Base-by-base conservation (phyloP, 192 early-diverging fungal genomes). In the Umbelopsis ramanniana region DNA sequence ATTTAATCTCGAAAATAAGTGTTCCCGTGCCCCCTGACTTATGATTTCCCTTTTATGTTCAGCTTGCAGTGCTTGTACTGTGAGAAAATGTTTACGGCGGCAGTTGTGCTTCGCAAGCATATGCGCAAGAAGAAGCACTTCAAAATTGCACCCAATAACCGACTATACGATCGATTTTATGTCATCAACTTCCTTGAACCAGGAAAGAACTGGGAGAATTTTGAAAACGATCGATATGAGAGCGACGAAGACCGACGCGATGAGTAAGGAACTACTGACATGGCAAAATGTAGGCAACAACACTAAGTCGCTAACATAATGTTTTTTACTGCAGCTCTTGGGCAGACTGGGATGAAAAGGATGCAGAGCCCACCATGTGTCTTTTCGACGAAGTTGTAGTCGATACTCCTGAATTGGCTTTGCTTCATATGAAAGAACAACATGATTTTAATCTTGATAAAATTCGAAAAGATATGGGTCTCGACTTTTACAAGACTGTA, bases 121-220 rank as follows among this genome's bases (percentile, higher is more conserved):
- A 98, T 98, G 96, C 92, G 96, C 74, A 98, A 98, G 82, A 98
- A 97, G 90, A 96, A 95, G 84, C 96, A 98, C 80, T 97, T 97
- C 79, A 93, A 94, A 80, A 94, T 98, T 78, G 93, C 91, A 70
- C 87, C 95, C 23, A 89, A 89, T 35, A 98, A 98, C 83, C 88
- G 87, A 52, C 84, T 92, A 46, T 98, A 98, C 52, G 96, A 98
- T 77, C 90, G 92, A 22, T 98, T 96, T 82, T 98, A 96, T 74
- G 90, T 98, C 23, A 89, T 96, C 72, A 98, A 98, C 72, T 96
- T 96, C 71, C 72, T 94, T 38, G 93, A 95, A 77, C 93, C 95
- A 0, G 93, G 93, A 17, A 94, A 92, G 76, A 94, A 93, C 86
- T 95, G 95, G 94, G 95, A 96, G 79, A 88, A 84, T 8, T 89